A percentile compares a stretch with the other conserved stretches of the same genome.
Evolutionary conservation across 2,329 filamentous ascomycete species (phyloP).

Genomic region (Pseudocercospora cruenta): DNA sequence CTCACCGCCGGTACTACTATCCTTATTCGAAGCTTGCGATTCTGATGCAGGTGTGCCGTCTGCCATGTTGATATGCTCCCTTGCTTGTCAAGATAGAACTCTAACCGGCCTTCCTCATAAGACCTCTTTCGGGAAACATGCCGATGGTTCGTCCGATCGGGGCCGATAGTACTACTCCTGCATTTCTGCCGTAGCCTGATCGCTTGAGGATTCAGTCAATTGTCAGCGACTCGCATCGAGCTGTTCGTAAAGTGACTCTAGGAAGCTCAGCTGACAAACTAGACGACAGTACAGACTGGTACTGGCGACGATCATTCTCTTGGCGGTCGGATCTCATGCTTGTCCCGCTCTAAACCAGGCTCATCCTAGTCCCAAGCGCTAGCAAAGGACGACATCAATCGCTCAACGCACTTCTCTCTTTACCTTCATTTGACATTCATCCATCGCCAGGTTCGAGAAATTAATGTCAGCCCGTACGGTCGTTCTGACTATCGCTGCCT

Average conservation of each 20-base stretch:
- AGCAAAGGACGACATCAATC: neutral
- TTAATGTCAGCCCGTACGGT: too few relatives aligned
- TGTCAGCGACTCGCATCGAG: neutral
- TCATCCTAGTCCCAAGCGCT: neutral
- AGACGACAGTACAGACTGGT: neutral
- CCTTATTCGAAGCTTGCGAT: constrained; percentile 11
- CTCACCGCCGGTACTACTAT: neutral
- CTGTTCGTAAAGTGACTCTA: neutral
- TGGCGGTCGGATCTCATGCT: constrained; percentile 3
- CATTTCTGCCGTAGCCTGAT: neutral
- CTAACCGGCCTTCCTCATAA: neutral
- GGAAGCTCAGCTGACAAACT: neutral
- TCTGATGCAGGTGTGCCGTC: constrained; percentile 9
- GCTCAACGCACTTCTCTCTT: too few relatives aligned
- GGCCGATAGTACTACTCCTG: neutral
- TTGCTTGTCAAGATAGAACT: constrained; percentile 1
- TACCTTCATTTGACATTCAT: too few relatives aligned
- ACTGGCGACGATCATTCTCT: neutral
- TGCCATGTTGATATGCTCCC: constrained; percentile 6
- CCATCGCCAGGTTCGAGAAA: too few relatives aligned
- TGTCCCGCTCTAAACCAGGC: neutral
- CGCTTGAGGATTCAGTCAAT: neutral
- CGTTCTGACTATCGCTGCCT: too few relatives aligned
- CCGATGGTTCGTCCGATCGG: neutral
- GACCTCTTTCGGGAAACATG: constrained; percentile 1